phyloP scores from a whole-genome alignment of 2,329 filamentous ascomycete genomes.

The Fusarium metavorans region DNA sequence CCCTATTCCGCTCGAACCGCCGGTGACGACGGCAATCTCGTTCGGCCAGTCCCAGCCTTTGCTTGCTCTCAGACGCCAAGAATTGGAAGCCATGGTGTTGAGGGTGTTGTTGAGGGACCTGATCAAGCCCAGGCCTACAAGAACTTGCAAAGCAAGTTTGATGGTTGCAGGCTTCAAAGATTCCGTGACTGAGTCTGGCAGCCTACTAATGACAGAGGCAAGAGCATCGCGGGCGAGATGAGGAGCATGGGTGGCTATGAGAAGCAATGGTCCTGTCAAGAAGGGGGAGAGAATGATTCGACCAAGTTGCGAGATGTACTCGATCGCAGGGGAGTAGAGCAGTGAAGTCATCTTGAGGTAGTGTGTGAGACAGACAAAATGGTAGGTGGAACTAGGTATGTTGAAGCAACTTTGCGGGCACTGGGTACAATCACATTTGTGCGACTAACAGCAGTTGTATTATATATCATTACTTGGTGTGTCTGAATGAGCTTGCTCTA shows the following conservation, averaged over 20 bases:
- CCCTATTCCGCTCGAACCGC: slow-evolving; percentile 58
- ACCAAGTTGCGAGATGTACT: neutral
- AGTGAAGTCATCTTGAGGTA: slow-evolving; percentile 33
- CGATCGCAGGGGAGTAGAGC: slow-evolving; percentile 37
- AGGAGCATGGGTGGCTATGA: slow-evolving; percentile 28
- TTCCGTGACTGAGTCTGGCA: slow-evolving; percentile 14
- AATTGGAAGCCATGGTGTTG: slow-evolving; percentile 46
- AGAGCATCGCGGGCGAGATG: slow-evolving; percentile 25
- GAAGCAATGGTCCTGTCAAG: slow-evolving; percentile 31
- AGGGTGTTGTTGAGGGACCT: slow-evolving; percentile 39
- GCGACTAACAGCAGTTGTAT: neutral
- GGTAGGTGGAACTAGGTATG: neutral
- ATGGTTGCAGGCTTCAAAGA: slow-evolving; percentile 11
- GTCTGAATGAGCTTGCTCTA: neutral
- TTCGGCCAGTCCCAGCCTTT: slow-evolving; percentile 51
- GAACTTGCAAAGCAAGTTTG: slow-evolving; percentile 27
- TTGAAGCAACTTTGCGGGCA: neutral
- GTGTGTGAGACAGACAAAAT: neutral
- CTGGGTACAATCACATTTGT: neutral
- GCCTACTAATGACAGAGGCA: neutral
- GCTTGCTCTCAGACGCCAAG: slow-evolving; percentile 41
- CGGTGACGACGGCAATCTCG: slow-evolving; percentile 59
- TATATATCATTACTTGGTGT: neutral
- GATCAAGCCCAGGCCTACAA: slow-evolving; percentile 42
- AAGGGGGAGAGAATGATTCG: slow-evolving; percentile 32